Evolutionary conservation across 1,139 yeast species (phyloP).

Genomic region (Geotrichum fermentans): DNA sequence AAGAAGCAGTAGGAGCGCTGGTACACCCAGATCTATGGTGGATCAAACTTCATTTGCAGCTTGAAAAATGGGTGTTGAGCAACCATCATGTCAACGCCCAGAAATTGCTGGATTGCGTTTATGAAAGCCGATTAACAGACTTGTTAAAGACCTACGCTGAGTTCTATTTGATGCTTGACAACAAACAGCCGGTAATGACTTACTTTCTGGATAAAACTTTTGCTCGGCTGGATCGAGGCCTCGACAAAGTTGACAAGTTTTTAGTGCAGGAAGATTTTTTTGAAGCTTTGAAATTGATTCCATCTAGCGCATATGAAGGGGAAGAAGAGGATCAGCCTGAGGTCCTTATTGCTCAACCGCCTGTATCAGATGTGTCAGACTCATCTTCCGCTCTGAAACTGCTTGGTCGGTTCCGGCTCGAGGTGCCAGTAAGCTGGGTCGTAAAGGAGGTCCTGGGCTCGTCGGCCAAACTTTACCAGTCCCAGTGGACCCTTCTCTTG

Average conservation of each 20-base stretch:
- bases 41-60: conserved; percentile 4
- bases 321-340: not conserved
- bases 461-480: not conserved
- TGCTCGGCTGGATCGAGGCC: not conserved
- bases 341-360: not conserved
- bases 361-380: not conserved
- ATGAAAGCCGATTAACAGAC: not conserved
- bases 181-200: not conserved
- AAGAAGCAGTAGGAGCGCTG: not conserved
- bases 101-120: not conserved
- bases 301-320: not conserved
- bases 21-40: conserved; percentile 3
- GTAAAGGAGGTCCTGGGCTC: conserved; percentile 7
- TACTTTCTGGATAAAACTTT: conserved; percentile 4
- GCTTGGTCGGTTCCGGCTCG: conserved; percentile 1
- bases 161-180: conserved; percentile 3
- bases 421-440: conserved; percentile 5
- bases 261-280: conserved; percentile 8
- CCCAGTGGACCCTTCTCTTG: not conserved
- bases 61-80: conserved; percentile 8
- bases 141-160: not conserved
- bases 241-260: not conserved
- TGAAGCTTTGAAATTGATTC: not conserved
- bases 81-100: conserved; percentile 2
- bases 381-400: not conserved